phyloP scores from a whole-genome alignment of 2,329 filamentous ascomycete species.

The Beauveria rudraprayagi region DNA sequence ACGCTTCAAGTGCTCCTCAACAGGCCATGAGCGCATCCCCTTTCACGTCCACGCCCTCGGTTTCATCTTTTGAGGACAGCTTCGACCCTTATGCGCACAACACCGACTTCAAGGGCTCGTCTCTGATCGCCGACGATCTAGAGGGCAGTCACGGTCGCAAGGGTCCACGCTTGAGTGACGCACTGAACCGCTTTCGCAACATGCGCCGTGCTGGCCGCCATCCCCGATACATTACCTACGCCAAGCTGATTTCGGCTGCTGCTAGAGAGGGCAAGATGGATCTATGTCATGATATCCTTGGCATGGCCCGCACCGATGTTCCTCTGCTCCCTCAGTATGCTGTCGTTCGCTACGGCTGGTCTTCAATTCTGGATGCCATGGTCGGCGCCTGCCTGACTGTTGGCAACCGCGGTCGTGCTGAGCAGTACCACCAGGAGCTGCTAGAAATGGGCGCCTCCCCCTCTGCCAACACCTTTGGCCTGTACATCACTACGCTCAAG shows the following conservation, averaged over 20 bases:
- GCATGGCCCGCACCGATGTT: conserved; percentile 82
- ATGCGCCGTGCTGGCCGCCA: conserved; percentile 88
- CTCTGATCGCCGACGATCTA: conserved; percentile 80
- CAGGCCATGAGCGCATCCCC: conserved; percentile 38
- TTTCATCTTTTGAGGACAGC: conserved; percentile 65
- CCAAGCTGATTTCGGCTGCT: conserved; percentile 86
- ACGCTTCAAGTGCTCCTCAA: conserved; percentile 33
- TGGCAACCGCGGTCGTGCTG: conserved; percentile 71
- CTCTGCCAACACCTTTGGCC: conserved; percentile 92
- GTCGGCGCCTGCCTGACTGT: conserved; percentile 81
- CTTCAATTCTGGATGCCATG: conserved; percentile 93
- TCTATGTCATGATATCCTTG: conserved; percentile 76
- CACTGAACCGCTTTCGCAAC: conserved; percentile 77
- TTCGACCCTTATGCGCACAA: conserved; percentile 86
- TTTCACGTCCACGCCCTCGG: conserved; percentile 46
- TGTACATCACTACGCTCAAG: conserved; percentile 99
- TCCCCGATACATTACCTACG: conserved; percentile 92
- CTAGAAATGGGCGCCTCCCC: conserved; percentile 84
- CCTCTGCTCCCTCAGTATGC: conserved; percentile 78
- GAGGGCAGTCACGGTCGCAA: conserved; percentile 71
- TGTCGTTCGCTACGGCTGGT: conserved; percentile 90
- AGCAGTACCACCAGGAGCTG: conserved; percentile 85
- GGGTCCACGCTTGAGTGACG: conserved; percentile 68
- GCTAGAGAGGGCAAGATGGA: conserved; percentile 77
- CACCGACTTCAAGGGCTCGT: conserved; percentile 89